Conservation (phyloP, 108 stramenopile species). For the Cyclotella cryptica region DNA sequence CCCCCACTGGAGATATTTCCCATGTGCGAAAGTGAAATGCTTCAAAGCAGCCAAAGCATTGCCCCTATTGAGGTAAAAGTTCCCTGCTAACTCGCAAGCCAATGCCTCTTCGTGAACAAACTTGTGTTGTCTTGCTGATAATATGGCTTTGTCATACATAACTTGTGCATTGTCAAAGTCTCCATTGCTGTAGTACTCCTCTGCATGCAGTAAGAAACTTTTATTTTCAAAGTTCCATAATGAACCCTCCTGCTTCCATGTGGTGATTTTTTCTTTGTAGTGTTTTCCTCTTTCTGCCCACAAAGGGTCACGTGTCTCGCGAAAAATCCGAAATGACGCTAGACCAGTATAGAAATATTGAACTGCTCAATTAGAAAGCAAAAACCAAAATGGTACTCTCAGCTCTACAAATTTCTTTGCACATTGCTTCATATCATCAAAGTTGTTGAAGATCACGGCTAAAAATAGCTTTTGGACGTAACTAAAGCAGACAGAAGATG, state of each 20-base stretch:
- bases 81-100: slow-evolving; percentile 21
- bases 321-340: slow-evolving; percentile 9
- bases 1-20: slow-evolving; percentile 21
- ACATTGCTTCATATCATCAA: neutral
- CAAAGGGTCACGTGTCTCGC: neutral
- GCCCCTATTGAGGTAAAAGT: slow-evolving; percentile 18
- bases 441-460: neutral
- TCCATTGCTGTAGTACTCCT: slow-evolving; percentile 12
- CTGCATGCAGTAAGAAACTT: slow-evolving; percentile 18
- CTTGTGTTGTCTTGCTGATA: slow-evolving; percentile 1
- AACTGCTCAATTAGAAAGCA: neutral
- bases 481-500: neutral
- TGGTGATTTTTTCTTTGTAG: neutral
- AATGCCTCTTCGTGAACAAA: slow-evolving; percentile 30
- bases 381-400: neutral
- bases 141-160: slow-evolving; percentile 28
- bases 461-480: neutral
- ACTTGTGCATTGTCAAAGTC: slow-evolving; percentile 3
- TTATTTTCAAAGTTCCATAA: slow-evolving; percentile 33
- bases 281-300: neutral
- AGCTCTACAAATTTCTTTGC: neutral
- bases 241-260: slow-evolving; percentile 6
- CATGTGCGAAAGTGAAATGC: slow-evolving; percentile 20
- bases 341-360: neutral
- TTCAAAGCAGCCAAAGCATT: neutral